Evolutionary conservation across 768 basidiomycete genomes (phyloP), one percentile per base, ranked within the genome.

Genomic region (Amanita thiersii): DNA sequence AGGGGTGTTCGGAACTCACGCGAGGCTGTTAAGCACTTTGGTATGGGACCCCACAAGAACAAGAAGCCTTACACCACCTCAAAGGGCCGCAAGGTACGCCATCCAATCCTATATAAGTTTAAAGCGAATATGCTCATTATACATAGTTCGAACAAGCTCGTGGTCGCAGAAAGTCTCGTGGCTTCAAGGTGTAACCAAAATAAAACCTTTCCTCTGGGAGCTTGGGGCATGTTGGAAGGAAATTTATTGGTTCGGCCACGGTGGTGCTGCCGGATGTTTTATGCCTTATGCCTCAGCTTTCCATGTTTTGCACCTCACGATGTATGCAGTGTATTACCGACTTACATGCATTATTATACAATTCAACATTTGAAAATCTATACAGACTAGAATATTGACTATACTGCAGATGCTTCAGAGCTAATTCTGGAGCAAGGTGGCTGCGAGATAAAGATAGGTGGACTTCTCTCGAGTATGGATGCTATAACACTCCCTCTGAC

Each of bases 121-220:
- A 9, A 39, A 37, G 40, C 40, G 41, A 5, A 47, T 42, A 31
- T 44, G 14, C 12, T 47, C 19, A 32, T n/a, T 19, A 12, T 40
- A 44, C 31, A 35, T 47, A 83, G 82, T 94, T 96, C 84, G 94
- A 99, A 74, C 83, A 82, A 60, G 94, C 71, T 64, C 93, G 94
- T 80, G 94, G 94, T 74, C 88, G 94, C 78, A 81, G 94, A 86
- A 88, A 90, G 79, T 92, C 89, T 43, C 85, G 86, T 67, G 90
- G 88, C 54, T 93, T 92, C 88, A 93, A 92, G 75, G 86, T 92
- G 49, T 91, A 84, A 77, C 39, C n/a, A 40, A 42, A 36, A 43
- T 50, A 53, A 56, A 57, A 60, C 53, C 52, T 52, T 49, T 43
- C 43, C 52, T 50, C 39, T 36, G 47, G 51, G 46, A 47, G 37